These are phyloP conservation scores for Ustilago lituana DNA, from an alignment of 1,284 basidiomycete species.

Conservation along the genomic window DNA sequence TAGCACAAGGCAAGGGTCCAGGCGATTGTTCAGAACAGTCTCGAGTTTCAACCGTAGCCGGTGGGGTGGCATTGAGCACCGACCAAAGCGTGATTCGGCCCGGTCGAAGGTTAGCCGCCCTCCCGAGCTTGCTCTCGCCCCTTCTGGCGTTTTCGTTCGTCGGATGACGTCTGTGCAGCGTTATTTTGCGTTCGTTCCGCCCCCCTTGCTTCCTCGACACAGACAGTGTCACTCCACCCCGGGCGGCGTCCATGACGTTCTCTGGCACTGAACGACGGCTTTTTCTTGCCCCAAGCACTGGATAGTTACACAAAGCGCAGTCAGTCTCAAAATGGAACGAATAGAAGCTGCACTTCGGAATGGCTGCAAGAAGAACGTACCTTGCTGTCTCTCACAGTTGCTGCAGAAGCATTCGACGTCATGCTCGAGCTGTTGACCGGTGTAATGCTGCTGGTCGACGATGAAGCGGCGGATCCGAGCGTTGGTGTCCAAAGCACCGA, in stretches of 20 bases:
- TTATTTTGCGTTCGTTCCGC: neutral
- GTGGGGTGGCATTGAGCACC: too few species aligned
- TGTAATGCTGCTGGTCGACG: neutral
- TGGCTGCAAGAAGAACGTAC: constrained; percentile 2
- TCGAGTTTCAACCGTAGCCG: too few species aligned
- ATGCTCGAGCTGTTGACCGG: neutral
- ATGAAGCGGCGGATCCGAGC: constrained; percentile 7
- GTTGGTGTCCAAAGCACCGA: constrained; percentile 3
- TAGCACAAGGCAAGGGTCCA: too few species aligned
- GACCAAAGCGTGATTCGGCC: constrained; percentile 21
- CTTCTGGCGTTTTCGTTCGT: constrained; percentile 15
- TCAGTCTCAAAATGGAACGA: neutral
- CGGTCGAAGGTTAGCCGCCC: constrained; percentile 15
- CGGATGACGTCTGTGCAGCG: neutral
- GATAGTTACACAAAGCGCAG: neutral
- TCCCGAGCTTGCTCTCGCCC: constrained; percentile 23
- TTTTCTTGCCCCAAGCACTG: constrained; percentile 23
- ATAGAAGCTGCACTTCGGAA: too few species aligned
- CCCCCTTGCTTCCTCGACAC: too few species aligned
- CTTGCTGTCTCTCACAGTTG: constrained; percentile 12
- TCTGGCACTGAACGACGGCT: neutral
- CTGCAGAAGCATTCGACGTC: constrained; percentile 14
- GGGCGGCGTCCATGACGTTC: neutral
- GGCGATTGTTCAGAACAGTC: neutral
- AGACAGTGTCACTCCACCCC: too few species aligned